Base-by-base conservation (phyloP, 176 grass and related monocot species). In the Phragmites australis region DNA sequence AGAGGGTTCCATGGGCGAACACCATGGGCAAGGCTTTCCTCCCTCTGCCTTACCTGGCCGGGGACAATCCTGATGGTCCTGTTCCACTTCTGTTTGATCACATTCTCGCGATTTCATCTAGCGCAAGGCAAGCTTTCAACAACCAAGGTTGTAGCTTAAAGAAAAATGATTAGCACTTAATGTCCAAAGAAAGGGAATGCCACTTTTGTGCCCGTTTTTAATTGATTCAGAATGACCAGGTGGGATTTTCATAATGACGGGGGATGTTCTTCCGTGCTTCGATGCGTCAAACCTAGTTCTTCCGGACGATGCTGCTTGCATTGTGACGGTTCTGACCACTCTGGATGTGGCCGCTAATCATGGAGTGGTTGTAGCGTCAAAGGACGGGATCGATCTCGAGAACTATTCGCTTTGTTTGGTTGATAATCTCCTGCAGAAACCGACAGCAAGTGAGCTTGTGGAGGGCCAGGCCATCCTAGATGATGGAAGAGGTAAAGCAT, bases 181-280 rank as follows among this genome's bases (percentile, higher is more conserved):
- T 61, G 2, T 48, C 3, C 23, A 47, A 4, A 71, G 1, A 4
- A 53, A 64, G 5, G 13, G 13, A 32, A 30, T 30, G 8, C 53
- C 62, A 32, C 25, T 13, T 80, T n/a, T 70, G 23, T 63, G 31
- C 15, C 48, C 52, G 0, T 67, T 76, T 81, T 53, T 59, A 50
- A 76, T 57, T 81, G 65, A 60, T 8, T 18, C 84, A 17, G 54
- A 54, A 61, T 90, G 80, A 74, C 61, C 83, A 97, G 94, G 94
- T 89, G 94, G 94, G 49, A 89, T 97, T 60, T 90, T 97, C 81
- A 97, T 97, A 80, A 97, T 97, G 94, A 97, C 94, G 1, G 94
- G 94, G 65, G 94, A 97, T 49, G 94, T 97, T 66, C 94, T 97
- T 39, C 94, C 94, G 0, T 97, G 94, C 54, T 97, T 97, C 49